Conservation (phyloP, 331 rosid species). For the Pyrus hybrid region DNA sequence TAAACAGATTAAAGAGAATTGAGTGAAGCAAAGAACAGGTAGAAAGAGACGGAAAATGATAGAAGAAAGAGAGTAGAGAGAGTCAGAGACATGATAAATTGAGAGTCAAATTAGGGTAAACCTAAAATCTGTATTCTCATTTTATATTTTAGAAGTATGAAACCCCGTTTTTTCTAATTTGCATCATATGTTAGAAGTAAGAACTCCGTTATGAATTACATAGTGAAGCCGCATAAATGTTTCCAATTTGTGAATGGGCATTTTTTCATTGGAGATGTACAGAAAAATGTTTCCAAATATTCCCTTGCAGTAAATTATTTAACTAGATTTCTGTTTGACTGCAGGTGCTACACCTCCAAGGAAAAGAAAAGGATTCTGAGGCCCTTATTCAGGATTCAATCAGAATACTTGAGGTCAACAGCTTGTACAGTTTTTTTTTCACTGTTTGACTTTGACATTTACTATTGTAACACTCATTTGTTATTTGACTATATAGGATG, state of each 20-base stretch:
- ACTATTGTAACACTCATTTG: conserved; percentile 3
- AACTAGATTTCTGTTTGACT: conserved; percentile 8
- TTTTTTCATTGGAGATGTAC: too few species aligned
- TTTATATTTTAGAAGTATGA: too few species aligned
- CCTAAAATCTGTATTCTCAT: too few species aligned
- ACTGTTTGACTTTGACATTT: conserved; percentile 4
- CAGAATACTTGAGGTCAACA: conserved; percentile 69
- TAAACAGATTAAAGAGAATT: not conserved
- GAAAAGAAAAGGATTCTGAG: conserved; percentile 70
- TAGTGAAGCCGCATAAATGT: too few species aligned
- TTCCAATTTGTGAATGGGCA: too few species aligned
- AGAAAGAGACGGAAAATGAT: not conserved
- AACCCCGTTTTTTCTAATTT: too few species aligned
- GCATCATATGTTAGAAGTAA: too few species aligned
- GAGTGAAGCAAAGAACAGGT: not conserved
- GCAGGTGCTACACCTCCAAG: conserved; percentile 77
- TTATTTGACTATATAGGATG: conserved; percentile 52
- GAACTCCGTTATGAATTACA: too few species aligned
- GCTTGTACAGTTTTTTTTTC: conserved; percentile 4
- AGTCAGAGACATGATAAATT: not conserved
- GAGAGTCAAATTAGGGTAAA: too few species aligned
- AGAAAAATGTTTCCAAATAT: too few species aligned
- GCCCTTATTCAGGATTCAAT: conserved; percentile 65
- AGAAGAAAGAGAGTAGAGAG: not conserved
- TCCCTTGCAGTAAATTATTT: not conserved